These are phyloP conservation scores for Mesotaenium endlicherianum DNA, from an alignment of 139 green algal genomes.

Conservation along the genomic window DNA sequence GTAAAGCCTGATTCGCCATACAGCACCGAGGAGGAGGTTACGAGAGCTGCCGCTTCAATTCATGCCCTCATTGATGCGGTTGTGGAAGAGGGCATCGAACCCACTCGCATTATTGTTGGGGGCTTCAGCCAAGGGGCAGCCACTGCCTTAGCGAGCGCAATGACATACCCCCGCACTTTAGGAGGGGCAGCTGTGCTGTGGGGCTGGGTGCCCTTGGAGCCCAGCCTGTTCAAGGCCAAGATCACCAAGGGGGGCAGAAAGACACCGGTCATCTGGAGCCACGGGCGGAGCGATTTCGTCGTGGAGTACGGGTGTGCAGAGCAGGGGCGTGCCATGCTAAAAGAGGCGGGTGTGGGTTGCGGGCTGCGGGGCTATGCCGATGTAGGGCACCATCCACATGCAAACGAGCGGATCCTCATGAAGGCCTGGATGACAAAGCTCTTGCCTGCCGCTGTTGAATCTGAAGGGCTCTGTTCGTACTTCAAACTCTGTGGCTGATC, in stretches of 20 bases:
- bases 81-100: not conserved
- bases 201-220: not conserved
- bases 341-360: not conserved
- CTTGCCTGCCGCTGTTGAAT: too few species aligned
- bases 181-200: not conserved
- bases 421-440: not conserved
- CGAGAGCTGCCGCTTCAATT: not conserved
- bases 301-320: not conserved
- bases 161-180: not conserved
- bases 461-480: too few species aligned
- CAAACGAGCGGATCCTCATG: not conserved
- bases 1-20: not conserved
- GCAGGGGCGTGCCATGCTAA: not conserved
- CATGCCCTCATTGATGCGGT: not conserved
- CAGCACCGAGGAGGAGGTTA: not conserved
- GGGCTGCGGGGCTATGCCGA: not conserved
- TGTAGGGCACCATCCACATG: not conserved
- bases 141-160: not conserved
- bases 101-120: not conserved
- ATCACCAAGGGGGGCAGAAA: not conserved
- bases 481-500: too few species aligned
- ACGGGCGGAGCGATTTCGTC: not conserved
- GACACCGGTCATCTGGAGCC: not conserved
- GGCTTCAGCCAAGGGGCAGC: not conserved
- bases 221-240: too few species aligned